These are phyloP conservation scores for Flaveria floridana DNA, from an alignment of 140 eudicot species.

Conservation along the genomic window DNA sequence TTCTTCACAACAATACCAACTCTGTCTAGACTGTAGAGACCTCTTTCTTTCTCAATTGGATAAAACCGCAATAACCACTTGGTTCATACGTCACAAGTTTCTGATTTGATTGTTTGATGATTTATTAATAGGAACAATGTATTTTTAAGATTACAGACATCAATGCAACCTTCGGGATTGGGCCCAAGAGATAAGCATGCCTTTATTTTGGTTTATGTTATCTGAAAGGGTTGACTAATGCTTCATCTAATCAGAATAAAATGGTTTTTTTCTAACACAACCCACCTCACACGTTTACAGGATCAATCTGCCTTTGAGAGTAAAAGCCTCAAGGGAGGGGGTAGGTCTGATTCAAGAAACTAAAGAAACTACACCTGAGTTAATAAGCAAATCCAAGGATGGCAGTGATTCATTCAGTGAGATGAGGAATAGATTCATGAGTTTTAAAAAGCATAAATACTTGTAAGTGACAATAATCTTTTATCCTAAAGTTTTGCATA, in stretches of 20 bases:
- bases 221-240: conserved; percentile 23
- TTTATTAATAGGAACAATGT: conserved; percentile 47
- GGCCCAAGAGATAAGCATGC: conserved; percentile 61
- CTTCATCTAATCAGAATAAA: conserved; percentile 11
- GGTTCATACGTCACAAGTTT: conserved; percentile 26
- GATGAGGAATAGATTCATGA: conserved; percentile 66
- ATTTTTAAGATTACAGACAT: conserved; percentile 46
- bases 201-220: conserved; percentile 35
- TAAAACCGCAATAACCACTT: conserved; percentile 24
- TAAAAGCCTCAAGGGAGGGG: conserved; percentile 56
- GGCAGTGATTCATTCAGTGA: conserved; percentile 44
- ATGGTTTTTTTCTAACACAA: conserved; percentile 11
- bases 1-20: background rate
- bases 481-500: background rate
- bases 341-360: conserved; percentile 48
- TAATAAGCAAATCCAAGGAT: conserved; percentile 32
- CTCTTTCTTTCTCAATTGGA: conserved; percentile 17
- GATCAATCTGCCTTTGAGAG: conserved; percentile 47
- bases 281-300: conserved; percentile 36
- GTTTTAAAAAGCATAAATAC: conserved; percentile 74
- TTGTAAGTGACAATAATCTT: conserved; percentile 49
- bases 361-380: conserved; percentile 28
- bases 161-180: conserved; percentile 51
- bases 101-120: conserved; percentile 40
- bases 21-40: background rate